Evolutionary conservation across 805 yeast genomes (phyloP).

Genomic region (Metschnikowia koreensis): DNA sequence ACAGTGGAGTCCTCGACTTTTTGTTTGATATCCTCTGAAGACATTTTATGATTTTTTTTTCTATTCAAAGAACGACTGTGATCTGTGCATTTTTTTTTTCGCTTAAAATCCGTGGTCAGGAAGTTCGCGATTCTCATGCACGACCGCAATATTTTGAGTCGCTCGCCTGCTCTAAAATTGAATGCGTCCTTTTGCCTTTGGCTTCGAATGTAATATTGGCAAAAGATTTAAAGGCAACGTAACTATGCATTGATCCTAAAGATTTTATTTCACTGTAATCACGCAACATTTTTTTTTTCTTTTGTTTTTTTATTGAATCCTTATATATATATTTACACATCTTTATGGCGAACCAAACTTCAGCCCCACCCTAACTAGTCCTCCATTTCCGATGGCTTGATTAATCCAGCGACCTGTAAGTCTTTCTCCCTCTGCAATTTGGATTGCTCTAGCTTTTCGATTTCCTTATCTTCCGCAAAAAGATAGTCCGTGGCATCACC

Average conservation of each 20-base stretch:
- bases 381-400: constrained; percentile 93
- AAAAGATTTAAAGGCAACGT: background rate
- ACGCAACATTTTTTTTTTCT: background rate
- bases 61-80: background rate
- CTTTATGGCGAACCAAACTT: background rate
- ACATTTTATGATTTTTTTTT: constrained; percentile 19
- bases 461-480: constrained; percentile 89
- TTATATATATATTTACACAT: background rate
- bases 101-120: background rate
- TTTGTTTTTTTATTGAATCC: background rate
- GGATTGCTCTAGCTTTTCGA: constrained; percentile 66
- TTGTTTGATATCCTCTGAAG: constrained; percentile 31
- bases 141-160: constrained; percentile 1
- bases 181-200: background rate
- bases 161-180: background rate
- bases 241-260: no score
- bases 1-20: constrained; percentile 23
- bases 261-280: background rate
- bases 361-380: constrained; percentile 36
- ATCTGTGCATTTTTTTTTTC: background rate
- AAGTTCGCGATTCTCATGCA: constrained; percentile 6
- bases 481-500: constrained; percentile 94
- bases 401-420: constrained; percentile 83
- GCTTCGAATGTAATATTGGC: background rate
- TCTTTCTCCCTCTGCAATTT: constrained; percentile 77